Base-by-base conservation (phyloP, 306 rosid species). In the Acacia melanoxylon region DNA sequence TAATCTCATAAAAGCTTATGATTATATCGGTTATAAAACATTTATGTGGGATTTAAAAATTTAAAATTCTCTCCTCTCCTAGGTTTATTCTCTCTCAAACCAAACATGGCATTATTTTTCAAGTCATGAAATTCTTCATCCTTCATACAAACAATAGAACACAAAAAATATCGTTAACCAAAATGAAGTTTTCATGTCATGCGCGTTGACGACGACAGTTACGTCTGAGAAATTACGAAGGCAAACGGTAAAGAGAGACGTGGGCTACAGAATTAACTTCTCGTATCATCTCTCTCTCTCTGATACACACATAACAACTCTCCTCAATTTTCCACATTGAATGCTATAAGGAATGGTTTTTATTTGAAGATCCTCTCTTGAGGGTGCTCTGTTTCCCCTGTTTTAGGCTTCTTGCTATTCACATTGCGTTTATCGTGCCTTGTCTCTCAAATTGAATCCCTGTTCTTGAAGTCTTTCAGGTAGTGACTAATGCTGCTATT, bases 211-310 rank as follows among this genome's bases (percentile, higher is more conserved):
- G 14, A 13, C 52, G 49, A 22, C 75, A 44, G 75, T 71, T 71
- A 71, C 22, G 42, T 14, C 41, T 16, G 16, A 72, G 41, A 72
- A 48, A 25, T 27, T 72, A 7, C 6, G 5, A 46, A 72, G 45
- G 71, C 72, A 58, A 62, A 78, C 68, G 76, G 59, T 27, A 48
- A 72, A 72, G 41, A 15, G 44, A 46, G 62, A 72, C 42, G 62
- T 27, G 61, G 61, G 77, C 10, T 61, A 25, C 25, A 1, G n/a
- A 27, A 72, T 72, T 72, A 72, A 72, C 77, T 72, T 46, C 59
- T 45, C 10, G 1, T 24, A 45, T 22, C 29, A 42, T 6, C 37
- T 10, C n/a, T 37, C 41, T 69, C 14, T 8, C 10, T 42, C 83
- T 49, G 42, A 40, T 52, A 12, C 35, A 70, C 54, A 70, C 31